Evolutionary conservation across 305 asterid genomes (phyloP).

Genomic region (Solanum hybrid): DNA sequence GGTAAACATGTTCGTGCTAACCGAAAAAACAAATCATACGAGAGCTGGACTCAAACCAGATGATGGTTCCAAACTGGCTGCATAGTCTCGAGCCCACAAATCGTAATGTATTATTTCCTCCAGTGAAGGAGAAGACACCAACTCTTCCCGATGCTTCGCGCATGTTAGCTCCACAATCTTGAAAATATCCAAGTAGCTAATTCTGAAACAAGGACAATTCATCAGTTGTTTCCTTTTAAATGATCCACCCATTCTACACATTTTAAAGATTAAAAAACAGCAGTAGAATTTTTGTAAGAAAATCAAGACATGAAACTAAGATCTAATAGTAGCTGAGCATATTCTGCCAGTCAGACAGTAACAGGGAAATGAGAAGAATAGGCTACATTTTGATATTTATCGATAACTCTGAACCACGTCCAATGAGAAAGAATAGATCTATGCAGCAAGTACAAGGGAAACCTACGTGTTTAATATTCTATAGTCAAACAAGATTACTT

Average conservation of each 20-base stretch:
- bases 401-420: not conserved
- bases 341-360: not conserved
- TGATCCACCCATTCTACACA: not conserved
- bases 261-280: not conserved
- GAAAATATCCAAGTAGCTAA: constrained; percentile 81
- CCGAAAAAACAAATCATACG: constrained; percentile 23
- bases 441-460: not conserved
- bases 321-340: not conserved
- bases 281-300: not conserved
- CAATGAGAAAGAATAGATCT: not conserved
- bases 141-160: constrained; percentile 53
- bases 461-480: not conserved
- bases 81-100: constrained; percentile 86
- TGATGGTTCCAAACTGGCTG: constrained; percentile 44
- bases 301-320: not conserved
- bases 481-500: not conserved
- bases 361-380: not conserved
- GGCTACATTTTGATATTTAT: not conserved
- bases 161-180: constrained; percentile 89
- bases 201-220: constrained; percentile 34
- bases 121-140: constrained; percentile 59
- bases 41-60: constrained; percentile 51
- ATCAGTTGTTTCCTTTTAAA: not conserved
- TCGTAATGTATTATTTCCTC: constrained; percentile 92
- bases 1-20: not conserved